Conservation (phyloP, 2,329 filamentous ascomycete species). For the Claviceps sorghi region DNA sequence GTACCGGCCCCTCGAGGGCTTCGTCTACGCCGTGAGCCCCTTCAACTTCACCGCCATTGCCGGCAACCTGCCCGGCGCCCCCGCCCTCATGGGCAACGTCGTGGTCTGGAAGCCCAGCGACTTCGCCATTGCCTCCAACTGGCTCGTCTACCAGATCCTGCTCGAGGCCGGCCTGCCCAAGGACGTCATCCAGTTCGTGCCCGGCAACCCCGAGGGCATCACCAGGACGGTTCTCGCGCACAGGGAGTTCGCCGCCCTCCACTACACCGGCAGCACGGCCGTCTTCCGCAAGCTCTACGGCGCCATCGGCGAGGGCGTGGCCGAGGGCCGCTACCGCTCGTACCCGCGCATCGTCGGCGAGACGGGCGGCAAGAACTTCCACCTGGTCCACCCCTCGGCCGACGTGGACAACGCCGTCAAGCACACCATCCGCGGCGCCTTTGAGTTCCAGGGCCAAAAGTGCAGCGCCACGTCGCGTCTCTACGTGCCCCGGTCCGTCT, state of each 20-base stretch:
- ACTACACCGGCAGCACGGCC: constrained; percentile 86
- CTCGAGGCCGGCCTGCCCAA: constrained; percentile 79
- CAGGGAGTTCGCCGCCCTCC: constrained; percentile 72
- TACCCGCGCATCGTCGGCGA: constrained; percentile 86
- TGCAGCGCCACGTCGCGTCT: constrained; percentile 72
- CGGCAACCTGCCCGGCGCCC: constrained; percentile 69
- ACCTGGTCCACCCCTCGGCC: constrained; percentile 63
- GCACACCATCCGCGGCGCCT: constrained; percentile 74
- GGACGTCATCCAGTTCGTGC: constrained; percentile 86
- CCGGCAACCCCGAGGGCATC: constrained; percentile 72
- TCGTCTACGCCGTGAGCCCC: constrained; percentile 85
- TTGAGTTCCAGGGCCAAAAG: constrained; percentile 86
- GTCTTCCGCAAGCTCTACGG: constrained; percentile 85
- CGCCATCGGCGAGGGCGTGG: constrained; percentile 67
- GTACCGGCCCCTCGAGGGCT: constrained; percentile 80
- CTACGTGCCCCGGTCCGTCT: constrained; percentile 64
- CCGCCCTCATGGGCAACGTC: constrained; percentile 84
- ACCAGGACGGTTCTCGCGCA: constrained; percentile 65
- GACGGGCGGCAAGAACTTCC: constrained; percentile 90
- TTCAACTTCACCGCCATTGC: constrained; percentile 98
- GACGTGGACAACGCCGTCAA: constrained; percentile 65
- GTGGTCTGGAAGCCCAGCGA: constrained; percentile 96
- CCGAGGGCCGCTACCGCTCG: constrained; percentile 64
- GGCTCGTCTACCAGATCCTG: constrained; percentile 79
- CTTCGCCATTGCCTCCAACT: constrained; percentile 76